phyloP scores from a whole-genome alignment of 1,139 yeast species.

The Suhomyces yuchorum region DNA sequence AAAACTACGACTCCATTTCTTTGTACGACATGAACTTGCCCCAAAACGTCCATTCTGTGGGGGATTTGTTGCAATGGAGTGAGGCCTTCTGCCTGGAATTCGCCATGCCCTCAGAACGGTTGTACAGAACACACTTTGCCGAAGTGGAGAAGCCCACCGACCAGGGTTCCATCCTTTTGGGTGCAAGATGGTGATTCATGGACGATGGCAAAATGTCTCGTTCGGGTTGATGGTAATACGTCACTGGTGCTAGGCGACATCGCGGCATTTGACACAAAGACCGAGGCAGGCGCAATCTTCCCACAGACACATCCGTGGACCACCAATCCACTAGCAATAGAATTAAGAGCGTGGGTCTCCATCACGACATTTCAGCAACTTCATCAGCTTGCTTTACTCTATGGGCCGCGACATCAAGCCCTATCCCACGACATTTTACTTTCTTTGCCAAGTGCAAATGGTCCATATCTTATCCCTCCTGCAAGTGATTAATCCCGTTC shows the following conservation, averaged over 20 bases:
- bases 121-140: constrained; percentile 50
- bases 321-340: neutral
- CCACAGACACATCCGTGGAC: neutral
- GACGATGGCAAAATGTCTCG: neutral
- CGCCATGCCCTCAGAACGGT: constrained; percentile 36
- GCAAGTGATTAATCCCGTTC: neutral
- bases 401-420: too few relatives aligned
- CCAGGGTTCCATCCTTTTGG: constrained; percentile 44
- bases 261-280: neutral
- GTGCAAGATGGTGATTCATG: constrained; percentile 46
- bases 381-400: neutral
- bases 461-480: neutral
- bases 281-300: neutral
- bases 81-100: constrained; percentile 34
- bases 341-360: neutral
- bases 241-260: neutral
- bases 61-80: constrained; percentile 30
- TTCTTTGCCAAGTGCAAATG: neutral
- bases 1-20: constrained; percentile 33
- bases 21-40: constrained; percentile 20
- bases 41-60: constrained; percentile 21
- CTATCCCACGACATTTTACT: neutral
- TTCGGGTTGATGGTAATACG: neutral
- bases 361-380: neutral
- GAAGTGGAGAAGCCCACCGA: constrained; percentile 56